Evolutionary conservation across 1,139 yeast genomes (phyloP).

Genomic region (Scheffersomyces parashehatae): DNA sequence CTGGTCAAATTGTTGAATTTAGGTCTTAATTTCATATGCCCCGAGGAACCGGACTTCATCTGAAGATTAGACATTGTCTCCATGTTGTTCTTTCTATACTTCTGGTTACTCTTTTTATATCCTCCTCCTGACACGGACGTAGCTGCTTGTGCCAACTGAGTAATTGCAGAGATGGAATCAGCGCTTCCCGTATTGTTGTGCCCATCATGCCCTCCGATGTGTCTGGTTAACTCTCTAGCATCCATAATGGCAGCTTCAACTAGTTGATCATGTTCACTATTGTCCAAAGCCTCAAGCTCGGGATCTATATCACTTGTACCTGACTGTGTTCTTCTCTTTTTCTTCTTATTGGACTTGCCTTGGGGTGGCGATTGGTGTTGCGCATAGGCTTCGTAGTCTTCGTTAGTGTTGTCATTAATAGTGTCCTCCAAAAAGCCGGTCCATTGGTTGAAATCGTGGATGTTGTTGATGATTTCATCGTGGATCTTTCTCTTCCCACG

Average conservation of each 20-base stretch:
- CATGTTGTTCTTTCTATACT: slow-evolving; percentile 11
- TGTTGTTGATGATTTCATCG: slow-evolving; percentile 16
- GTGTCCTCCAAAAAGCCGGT: slow-evolving; percentile 51
- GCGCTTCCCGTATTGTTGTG: slow-evolving; percentile 1
- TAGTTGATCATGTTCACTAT: slow-evolving; percentile 56
- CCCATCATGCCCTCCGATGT: slow-evolving; percentile 11
- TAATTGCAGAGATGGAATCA: slow-evolving; percentile 25
- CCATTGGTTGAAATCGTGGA: slow-evolving; percentile 49
- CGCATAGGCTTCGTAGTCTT: slow-evolving; percentile 9
- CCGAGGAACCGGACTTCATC: neutral
- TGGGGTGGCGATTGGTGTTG: neutral
- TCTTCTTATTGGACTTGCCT: slow-evolving; percentile 6
- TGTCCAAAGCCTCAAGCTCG: slow-evolving; percentile 47
- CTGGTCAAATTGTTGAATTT: slow-evolving; percentile 30
- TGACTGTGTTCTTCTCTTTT: slow-evolving; percentile 6
- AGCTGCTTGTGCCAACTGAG: slow-evolving; percentile 35
- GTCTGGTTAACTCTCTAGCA: slow-evolving; percentile 62
- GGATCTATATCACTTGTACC: slow-evolving; percentile 54
- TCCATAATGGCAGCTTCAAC: slow-evolving; percentile 70
- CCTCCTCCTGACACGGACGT: slow-evolving; percentile 18
- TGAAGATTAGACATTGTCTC: slow-evolving; percentile 2
- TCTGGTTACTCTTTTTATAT: slow-evolving; percentile 7
- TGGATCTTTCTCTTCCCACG: slow-evolving; percentile 10
- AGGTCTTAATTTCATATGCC: slow-evolving; percentile 11
- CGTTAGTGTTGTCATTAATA: slow-evolving; percentile 14